A percentile compares a stretch with the other conserved stretches of the same genome.
Evolutionary conservation across 768 basidiomycete genomes (phyloP).

Genomic region (Phlebiopsis flavidoalba): DNA sequence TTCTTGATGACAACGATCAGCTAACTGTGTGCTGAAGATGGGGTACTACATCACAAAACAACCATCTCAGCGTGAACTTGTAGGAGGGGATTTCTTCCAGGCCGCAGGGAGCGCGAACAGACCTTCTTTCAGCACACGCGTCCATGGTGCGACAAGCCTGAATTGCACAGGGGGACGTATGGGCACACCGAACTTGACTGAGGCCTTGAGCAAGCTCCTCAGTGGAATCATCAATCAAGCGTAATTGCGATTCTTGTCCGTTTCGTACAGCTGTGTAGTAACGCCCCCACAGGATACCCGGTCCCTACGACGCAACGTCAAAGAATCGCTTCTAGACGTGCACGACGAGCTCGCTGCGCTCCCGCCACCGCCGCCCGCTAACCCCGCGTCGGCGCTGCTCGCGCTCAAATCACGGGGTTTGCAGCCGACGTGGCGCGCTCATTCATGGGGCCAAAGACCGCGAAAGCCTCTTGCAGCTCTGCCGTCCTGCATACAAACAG

Average conservation of each 20-base stretch:
- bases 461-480: conserved; percentile 46
- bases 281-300: conserved; percentile 41
- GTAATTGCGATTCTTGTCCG: conserved; percentile 31
- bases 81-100: conserved; percentile 46
- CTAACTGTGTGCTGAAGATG: conserved; percentile 26
- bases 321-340: conserved; percentile 33
- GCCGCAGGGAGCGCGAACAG: no score
- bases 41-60: conserved; percentile 44
- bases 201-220: conserved; percentile 50
- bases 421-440: conserved; percentile 34
- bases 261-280: neutral
- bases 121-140: neutral
- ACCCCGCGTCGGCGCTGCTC: conserved; percentile 51
- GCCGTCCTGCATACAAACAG: conserved; percentile 39
- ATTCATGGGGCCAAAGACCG: conserved; percentile 46
- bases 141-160: conserved; percentile 44
- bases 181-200: conserved; percentile 48
- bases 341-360: conserved; percentile 23
- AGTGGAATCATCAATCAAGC: conserved; percentile 57
- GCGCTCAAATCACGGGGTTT: conserved; percentile 41
- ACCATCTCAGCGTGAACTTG: conserved; percentile 42
- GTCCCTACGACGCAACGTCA: conserved; percentile 52
- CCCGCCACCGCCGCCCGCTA: conserved; percentile 44
- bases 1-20: neutral
- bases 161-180: conserved; percentile 47